Evolutionary conservation across 495 filamentous ascomycete genomes (phyloP).

Genomic region (Sporormia fimetaria): DNA sequence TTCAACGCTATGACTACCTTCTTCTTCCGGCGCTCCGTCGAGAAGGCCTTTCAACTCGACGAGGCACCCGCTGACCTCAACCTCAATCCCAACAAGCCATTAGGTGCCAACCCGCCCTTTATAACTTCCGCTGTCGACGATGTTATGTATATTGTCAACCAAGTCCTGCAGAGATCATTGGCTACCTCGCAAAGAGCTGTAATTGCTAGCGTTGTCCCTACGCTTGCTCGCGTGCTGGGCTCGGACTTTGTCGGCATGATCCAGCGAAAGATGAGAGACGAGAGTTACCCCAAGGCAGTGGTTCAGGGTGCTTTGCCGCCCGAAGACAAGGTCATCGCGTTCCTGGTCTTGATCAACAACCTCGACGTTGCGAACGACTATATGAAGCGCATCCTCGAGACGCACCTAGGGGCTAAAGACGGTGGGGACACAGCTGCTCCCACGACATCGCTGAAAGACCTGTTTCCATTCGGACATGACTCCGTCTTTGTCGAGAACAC

Average conservation of each 20-base stretch:
- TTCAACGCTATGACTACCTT: slow-evolving; percentile 87
- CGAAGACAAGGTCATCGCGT: slow-evolving; percentile 70
- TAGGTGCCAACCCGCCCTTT: slow-evolving; percentile 66
- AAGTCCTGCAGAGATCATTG: slow-evolving; percentile 73
- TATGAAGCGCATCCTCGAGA: slow-evolving; percentile 68
- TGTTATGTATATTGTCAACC: slow-evolving; percentile 98
- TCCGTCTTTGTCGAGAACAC: slow-evolving; percentile 52
- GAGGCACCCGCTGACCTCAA: slow-evolving; percentile 74
- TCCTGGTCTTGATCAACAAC: slow-evolving; percentile 90
- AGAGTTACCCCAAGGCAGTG: slow-evolving; percentile 68
- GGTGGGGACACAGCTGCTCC: background rate
- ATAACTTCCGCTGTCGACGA: slow-evolving; percentile 95
- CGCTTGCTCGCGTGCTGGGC: slow-evolving; percentile 72
- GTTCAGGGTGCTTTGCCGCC: slow-evolving; percentile 69
- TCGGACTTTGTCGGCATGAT: slow-evolving; percentile 95
- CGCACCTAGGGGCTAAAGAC: slow-evolving; percentile 41
- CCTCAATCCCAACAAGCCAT: slow-evolving; percentile 54
- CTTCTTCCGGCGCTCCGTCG: slow-evolving; percentile 89
- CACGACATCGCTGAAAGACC: slow-evolving; percentile 39
- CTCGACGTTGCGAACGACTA: slow-evolving; percentile 86
- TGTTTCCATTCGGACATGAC: slow-evolving; percentile 72
- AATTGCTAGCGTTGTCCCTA: slow-evolving; percentile 63
- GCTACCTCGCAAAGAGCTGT: slow-evolving; percentile 71
- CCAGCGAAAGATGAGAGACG: slow-evolving; percentile 93
- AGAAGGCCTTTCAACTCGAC: slow-evolving; percentile 97